Evolutionary conservation across 805 yeast genomes (phyloP).

Genomic region (Zygosaccharomyces siamensis): DNA sequence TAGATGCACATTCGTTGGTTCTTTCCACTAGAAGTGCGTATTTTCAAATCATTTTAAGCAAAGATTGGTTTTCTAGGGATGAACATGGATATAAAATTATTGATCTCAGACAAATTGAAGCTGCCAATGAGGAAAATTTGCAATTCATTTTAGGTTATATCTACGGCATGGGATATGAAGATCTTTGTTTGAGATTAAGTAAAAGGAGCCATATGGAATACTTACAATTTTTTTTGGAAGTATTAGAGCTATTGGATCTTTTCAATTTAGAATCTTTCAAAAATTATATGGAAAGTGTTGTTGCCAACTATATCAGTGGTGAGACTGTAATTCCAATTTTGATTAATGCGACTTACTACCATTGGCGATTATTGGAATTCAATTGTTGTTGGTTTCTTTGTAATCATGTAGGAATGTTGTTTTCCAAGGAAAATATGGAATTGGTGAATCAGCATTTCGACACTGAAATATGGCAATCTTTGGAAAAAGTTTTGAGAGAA

Average conservation of each 20-base stretch:
- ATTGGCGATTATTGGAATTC: slow-evolving; percentile 51
- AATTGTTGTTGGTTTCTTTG: slow-evolving; percentile 66
- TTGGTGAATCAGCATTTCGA: slow-evolving; percentile 31
- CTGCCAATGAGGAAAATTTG: slow-evolving; percentile 38
- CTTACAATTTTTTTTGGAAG: slow-evolving; percentile 42
- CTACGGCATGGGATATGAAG: slow-evolving; percentile 42
- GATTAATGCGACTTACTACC: slow-evolving; percentile 46
- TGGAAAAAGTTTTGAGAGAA: slow-evolving; percentile 18
- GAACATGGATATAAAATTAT: slow-evolving; percentile 24
- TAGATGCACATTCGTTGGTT: slow-evolving; percentile 47
- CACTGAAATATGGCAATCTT: slow-evolving; percentile 20
- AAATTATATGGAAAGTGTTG: slow-evolving; percentile 53
- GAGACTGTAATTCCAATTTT: slow-evolving; percentile 59
- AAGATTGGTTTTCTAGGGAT: slow-evolving; percentile 44
- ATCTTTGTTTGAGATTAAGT: slow-evolving; percentile 21
- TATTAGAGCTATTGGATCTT: slow-evolving; percentile 60
- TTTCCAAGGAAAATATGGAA: slow-evolving; percentile 45
- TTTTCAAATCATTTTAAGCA: slow-evolving; percentile 55
- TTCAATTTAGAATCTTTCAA: slow-evolving; percentile 55
- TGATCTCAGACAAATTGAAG: slow-evolving; percentile 42
- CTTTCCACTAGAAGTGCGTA: slow-evolving; percentile 55
- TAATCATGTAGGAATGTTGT: slow-evolving; percentile 56
- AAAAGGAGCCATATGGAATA: slow-evolving; percentile 11
- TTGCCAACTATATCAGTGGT: slow-evolving; percentile 50
- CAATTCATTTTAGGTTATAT: slow-evolving; percentile 48